Percentiles rank a stretch among this genome's conserved stretches.
Evolutionary conservation across 257 asterid genomes (phyloP).

Genomic region (Perilla frutescens): DNA sequence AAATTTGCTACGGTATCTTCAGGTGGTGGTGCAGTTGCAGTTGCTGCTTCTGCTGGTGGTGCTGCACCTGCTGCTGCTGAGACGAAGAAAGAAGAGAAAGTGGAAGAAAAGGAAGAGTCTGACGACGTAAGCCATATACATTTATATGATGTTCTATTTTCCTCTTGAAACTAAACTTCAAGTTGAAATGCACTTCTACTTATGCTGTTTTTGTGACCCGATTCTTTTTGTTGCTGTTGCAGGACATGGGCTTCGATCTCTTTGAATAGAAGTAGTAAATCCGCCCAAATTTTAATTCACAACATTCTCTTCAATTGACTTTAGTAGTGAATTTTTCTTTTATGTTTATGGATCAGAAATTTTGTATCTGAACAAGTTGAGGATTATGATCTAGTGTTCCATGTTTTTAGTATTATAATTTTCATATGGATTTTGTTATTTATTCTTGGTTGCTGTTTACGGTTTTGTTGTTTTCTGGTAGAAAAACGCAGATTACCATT

Average conservation of each 20-base stretch:
- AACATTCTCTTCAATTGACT: slow-evolving; percentile 14
- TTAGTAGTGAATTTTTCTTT: slow-evolving; percentile 27
- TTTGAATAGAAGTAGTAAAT: slow-evolving; percentile 43
- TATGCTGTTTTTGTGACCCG: neutral
- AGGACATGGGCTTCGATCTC: slow-evolving; percentile 72
- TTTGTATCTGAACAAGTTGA: slow-evolving; percentile 30
- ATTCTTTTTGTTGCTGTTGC: slow-evolving; percentile 25
- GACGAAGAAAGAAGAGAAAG: slow-evolving; percentile 63
- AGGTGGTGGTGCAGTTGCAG: slow-evolving; percentile 57
- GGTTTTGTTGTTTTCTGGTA: too few species aligned
- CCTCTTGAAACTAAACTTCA: neutral
- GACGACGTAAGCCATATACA: slow-evolving; percentile 45
- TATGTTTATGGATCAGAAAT: slow-evolving; percentile 36
- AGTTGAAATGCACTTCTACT: neutral
- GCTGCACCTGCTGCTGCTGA: slow-evolving; percentile 61
- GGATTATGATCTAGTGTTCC: slow-evolving; percentile 25
- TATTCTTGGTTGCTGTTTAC: too few species aligned
- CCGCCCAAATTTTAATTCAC: neutral
- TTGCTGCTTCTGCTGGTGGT: slow-evolving; percentile 45
- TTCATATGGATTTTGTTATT: neutral
- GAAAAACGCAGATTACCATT: too few species aligned
- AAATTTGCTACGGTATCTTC: slow-evolving; percentile 65
- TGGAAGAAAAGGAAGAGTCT: slow-evolving; percentile 62
- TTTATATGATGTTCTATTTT: neutral
- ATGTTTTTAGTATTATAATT: slow-evolving; percentile 10